Evolutionary conservation across 2,329 filamentous ascomycete genomes (phyloP).

Genomic region (Bipolaris sorokiniana): DNA sequence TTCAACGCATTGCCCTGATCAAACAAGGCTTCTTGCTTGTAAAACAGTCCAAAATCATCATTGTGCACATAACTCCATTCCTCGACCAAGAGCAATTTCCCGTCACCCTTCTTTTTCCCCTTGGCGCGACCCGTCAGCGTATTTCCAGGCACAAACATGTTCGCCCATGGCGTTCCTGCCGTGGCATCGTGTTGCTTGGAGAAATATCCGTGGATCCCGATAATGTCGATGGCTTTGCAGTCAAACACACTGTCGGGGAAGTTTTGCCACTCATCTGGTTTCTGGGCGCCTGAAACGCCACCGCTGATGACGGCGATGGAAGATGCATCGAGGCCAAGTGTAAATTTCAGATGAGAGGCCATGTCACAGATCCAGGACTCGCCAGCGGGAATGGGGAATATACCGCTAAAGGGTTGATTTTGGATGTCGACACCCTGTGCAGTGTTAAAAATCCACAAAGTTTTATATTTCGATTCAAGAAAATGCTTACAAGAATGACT

Average conservation of each 20-base stretch:
- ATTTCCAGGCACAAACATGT: conserved; percentile 44
- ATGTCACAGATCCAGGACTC: conserved; percentile 47
- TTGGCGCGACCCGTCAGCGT: conserved; percentile 39
- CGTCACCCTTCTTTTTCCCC: conserved; percentile 31
- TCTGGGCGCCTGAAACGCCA: conserved; percentile 42
- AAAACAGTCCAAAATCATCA: conserved; percentile 27
- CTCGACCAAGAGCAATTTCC: conserved; percentile 44
- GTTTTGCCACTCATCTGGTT: conserved; percentile 33
- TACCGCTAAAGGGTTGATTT: conserved; percentile 44
- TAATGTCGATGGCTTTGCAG: conserved; percentile 43
- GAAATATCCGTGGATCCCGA: conserved; percentile 45
- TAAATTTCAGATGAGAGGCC: conserved; percentile 41
- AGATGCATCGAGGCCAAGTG: conserved; percentile 31
- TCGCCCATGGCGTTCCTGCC: conserved; percentile 43
- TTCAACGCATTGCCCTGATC: conserved; percentile 47
- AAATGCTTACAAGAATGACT: conserved; percentile 38
- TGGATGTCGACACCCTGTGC: conserved; percentile 44
- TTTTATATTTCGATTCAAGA: background rate
- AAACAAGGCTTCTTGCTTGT: conserved; percentile 43
- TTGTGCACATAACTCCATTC: conserved; percentile 42
- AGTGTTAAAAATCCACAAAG: background rate
- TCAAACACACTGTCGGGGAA: conserved; percentile 43
- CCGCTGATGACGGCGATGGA: conserved; percentile 47
- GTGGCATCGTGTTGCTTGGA: conserved; percentile 29
- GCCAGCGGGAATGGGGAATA: conserved; percentile 44